Evolutionary conservation across 2,329 filamentous ascomycete genomes (phyloP).

Genomic region (Calonectria pseudoturangicola): DNA sequence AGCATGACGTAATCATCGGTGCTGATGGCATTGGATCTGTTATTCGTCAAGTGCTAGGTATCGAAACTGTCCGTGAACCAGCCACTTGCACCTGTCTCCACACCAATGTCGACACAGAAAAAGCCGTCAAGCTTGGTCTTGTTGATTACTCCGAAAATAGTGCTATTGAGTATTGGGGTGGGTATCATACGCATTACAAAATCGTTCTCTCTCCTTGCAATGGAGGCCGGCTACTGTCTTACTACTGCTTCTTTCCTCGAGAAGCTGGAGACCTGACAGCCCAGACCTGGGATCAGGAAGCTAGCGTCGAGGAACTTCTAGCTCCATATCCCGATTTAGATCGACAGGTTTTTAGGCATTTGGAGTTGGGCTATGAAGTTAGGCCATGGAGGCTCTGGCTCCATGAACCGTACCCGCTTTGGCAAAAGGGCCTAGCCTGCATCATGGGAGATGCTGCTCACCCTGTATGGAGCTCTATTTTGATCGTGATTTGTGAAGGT

Average conservation of each 20-base stretch:
- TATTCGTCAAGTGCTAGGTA: slow-evolving; percentile 76
- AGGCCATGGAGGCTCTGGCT: slow-evolving; percentile 76
- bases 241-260: slow-evolving; percentile 79
- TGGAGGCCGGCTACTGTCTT: slow-evolving; percentile 74
- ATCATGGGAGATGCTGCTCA: slow-evolving; percentile 44
- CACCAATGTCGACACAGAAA: slow-evolving; percentile 76
- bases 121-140: slow-evolving; percentile 75
- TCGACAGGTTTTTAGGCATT: slow-evolving; percentile 71
- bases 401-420: slow-evolving; percentile 42
- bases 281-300: slow-evolving; percentile 72
- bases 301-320: slow-evolving; percentile 72
- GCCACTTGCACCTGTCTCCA: slow-evolving; percentile 78
- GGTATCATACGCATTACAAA: slow-evolving; percentile 72
- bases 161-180: slow-evolving; percentile 80
- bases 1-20: slow-evolving; percentile 77
- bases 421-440: slow-evolving; percentile 39
- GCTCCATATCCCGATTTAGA: slow-evolving; percentile 75
- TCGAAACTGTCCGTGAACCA: slow-evolving; percentile 74
- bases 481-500: not conserved
- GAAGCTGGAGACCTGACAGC: slow-evolving; percentile 73
- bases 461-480: slow-evolving; percentile 57
- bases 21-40: slow-evolving; percentile 81
- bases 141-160: slow-evolving; percentile 76
- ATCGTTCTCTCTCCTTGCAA: slow-evolving; percentile 80
- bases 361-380: slow-evolving; percentile 74